Evolutionary conservation across 352 stramenopile genomes (phyloP), one percentile per base, ranked within the genome.

Genomic region (Globisporangium emineosum): DNA sequence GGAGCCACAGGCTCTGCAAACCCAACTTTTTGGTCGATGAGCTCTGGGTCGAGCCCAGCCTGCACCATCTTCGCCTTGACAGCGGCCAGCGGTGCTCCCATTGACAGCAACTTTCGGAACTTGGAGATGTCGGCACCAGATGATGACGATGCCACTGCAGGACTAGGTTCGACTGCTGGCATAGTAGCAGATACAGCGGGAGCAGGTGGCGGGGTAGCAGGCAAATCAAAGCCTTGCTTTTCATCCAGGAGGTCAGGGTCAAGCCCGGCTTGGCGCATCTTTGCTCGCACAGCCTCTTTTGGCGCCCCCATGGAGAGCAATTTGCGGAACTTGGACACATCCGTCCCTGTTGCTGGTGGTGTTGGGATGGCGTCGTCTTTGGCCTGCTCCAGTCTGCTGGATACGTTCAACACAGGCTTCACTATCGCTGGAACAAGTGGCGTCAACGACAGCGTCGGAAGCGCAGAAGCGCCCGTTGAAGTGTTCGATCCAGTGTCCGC

Each of bases 281-380:
- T 91, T 9, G 70, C 77, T 51, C 81, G 77, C 10, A 88, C 76
- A 9, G 86, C 90, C 29, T 83, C 90, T 6, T 86, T 70, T 1
- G 84, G 87, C 12, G 93, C 83, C 3, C 87, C 88, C 83, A 97
- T 95, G 1, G 77, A 77, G 13, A 96, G 58, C 72, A 99, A 86
- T 66, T 98, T 98, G 42, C 97, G 97, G 64, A 98, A 98, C 33
- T 86, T 86, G 5, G 73, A 74, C 50, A 88, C 52, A 47, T 88
- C 77, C 15, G 68, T 60, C 8, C 45, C 72, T 19, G 51, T 32
- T 0, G 55, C 13, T 5, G 65, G 9, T 29, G 68, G 62, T 37
- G 57, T 50, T 1, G 61, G 2, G 19, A 49, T 15, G 25, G 6
- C 42, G 10, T 55, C 17, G 23, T 57, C 21, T 10, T 5, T 33